Base-by-base conservation (phyloP, 495 filamentous ascomycete genomes). In the Acidiella bohemica region DNA sequence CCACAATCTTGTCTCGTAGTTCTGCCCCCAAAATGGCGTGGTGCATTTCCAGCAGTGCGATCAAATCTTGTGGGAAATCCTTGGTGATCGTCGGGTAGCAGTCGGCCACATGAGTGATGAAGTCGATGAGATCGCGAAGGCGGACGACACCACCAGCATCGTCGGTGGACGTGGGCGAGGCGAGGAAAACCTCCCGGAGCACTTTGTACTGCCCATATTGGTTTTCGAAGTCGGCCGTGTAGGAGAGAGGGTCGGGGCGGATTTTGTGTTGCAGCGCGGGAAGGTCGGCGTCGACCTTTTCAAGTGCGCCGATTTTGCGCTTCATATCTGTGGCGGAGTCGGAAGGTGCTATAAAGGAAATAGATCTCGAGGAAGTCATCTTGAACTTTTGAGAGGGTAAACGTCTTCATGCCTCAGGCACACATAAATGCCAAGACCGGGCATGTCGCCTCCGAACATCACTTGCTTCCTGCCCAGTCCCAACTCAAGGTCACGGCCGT, bases 121-220 rank as follows among this genome's bases (percentile, higher is more conserved):
- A 82, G 51, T 93, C 85, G 53, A 87, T 80, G 29, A 90, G 68
- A 51, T 94, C 84, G 38, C 78, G 73, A 36, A 94, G 73, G 18
- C 83, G 81, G 16, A 86, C 73, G 14, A 87, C 65, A 27, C 86
- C 81, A n/a, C n/a, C n/a, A 13, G 73, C 76, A 42, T 76, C 75
- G 26, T 79, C 81, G 35, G 77, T 75, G 5, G 82, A 74, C 13
- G 82, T 65, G 6, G 90, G 88, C 19, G 82, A 75, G 20, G 76
- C 68, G 54, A 92, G 68, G 66, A 95, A 93, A 53, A 95, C 87
- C 49, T 93, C 84, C 26, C 80, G 76, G 47, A 90, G 80, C 27
- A 77, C 76, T 56, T 88, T 80, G 75, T 95, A 97, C 56, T 93
- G 84, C 51, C 78, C 73, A 67, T 88, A 93, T 59, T 95, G 87